Base-by-base conservation (phyloP, 1,139 yeast genomes). In the Scheffersomyces quercinus region DNA sequence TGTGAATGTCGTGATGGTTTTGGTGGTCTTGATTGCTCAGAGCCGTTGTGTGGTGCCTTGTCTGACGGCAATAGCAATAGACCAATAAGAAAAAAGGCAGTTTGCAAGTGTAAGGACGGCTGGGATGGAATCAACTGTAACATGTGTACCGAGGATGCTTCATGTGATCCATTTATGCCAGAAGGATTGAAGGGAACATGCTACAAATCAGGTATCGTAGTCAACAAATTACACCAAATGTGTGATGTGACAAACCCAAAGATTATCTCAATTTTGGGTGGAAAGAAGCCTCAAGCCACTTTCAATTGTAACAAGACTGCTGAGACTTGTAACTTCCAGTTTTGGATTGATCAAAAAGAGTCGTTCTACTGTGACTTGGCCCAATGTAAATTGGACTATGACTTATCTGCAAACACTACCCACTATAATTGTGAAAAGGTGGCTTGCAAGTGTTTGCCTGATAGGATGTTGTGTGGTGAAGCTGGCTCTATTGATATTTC, bases 71-170 rank as follows among this genome's bases (percentile, higher is more conserved):
- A 83, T 49, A 59, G 60, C 26, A 77, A 85, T 43, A 75, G 98
- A 48, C 79, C 79, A 1, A 84, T 88, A 1, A 59, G 85, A 29
- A 77, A 72, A 24, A 65, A 77, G 10, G 64, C 62, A 1, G 59
- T 67, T 0, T 93, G 99, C 64, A 70, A 70, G 0, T 93, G 99
- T 67, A 77, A 79, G 39, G 74, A 76, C 1, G 99, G 99, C 3
- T 93, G 99, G 99, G 69, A 73, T 5, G 98, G 99, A 37, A 87
- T 93, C 59, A 93, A 93, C 60, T 93, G 99, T 73, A 93, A 93
- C 59, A 56, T 86, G 51, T 93, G 99, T 65, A 71, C 77, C 16
- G 60, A 62, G 3, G 96, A 93, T 60, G 64, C 70, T 4, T 86
- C 85, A 2, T 93, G 99, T 68, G 88, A 88, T 60, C 69, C 86